Evolutionary conservation across 2,329 filamentous ascomycete species (phyloP), one percentile per base, ranked within the genome.

Genomic region (Fusarium mangiferae): DNA sequence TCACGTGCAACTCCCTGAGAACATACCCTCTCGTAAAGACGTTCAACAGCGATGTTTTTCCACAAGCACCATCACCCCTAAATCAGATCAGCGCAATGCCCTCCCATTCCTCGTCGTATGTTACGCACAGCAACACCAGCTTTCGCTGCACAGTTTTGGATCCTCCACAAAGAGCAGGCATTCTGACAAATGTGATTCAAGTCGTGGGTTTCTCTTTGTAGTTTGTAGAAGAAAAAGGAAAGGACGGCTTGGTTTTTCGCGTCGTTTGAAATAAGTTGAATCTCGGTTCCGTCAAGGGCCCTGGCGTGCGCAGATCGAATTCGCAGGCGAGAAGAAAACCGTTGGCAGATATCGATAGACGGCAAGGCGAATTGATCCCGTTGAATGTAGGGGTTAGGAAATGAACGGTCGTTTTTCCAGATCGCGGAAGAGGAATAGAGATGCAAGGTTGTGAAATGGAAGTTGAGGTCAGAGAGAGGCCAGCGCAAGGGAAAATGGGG

Each of bases 21-120:
- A 86, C 90, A 78, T 86, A 97, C 93, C 96, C 96, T 93, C 96
- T 91, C 77, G 96, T 99, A 85, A 99, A 99, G 83, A 99, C 96
- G 83, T 99, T 99, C 79, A 99, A 86, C 80, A 98, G 85, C 75
- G 95, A 98, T 62, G 96, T 99, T 89, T 99, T 99, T 81, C 96
- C 96, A 84, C 93, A 97, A 78, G 96, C 96, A 88, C 96, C 96
- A 82, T 98, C 96, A 79, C 96, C 96, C 81, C 95, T 98, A 76
- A 70, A 49, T 60, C 64, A 65, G 64, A 30, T 74, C 63, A 78
- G 72, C 73, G 49, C 49, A 51, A 48, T 35, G 26, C 41, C 38
- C 24, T 59, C 11, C 30, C 56, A 38, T 20, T 15, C 13, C n/a
- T 14, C 12, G 14, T 33, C 6, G 28, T 18, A 35, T 39, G 6